phyloP scores from a whole-genome alignment of 2,329 filamentous ascomycete genomes.

The Erysiphe neolycopersici region DNA sequence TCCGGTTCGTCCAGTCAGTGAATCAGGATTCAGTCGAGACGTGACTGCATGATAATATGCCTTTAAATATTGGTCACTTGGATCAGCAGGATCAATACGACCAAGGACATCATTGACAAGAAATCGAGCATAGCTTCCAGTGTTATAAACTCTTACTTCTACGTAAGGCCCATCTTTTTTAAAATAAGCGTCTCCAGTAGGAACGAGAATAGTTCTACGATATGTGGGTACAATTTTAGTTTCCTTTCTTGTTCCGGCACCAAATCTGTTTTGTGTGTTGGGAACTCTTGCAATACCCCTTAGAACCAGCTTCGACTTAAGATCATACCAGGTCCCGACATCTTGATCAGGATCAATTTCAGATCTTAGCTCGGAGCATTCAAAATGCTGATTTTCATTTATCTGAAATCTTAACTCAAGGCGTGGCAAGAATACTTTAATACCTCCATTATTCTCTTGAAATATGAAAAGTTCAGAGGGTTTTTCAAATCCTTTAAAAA shows the following conservation, averaged over 20 bases:
- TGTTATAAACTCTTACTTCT: slow-evolving; percentile 14
- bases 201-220: slow-evolving; percentile 19
- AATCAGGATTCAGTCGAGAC: slow-evolving; percentile 21
- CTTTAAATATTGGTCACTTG: slow-evolving; percentile 2
- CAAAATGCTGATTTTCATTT: slow-evolving; percentile 17
- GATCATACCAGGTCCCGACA: slow-evolving; percentile 29
- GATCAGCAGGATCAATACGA: slow-evolving; percentile 20
- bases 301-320: slow-evolving; percentile 30
- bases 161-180: slow-evolving; percentile 18
- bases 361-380: slow-evolving; percentile 21
- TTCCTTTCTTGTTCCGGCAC: not conserved
- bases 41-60: slow-evolving; percentile 3
- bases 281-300: slow-evolving; percentile 16
- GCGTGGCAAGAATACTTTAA: slow-evolving; percentile 23
- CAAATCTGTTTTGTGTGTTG: not conserved
- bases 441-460: slow-evolving; percentile 11
- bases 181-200: slow-evolving; percentile 17
- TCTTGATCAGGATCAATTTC: slow-evolving; percentile 31
- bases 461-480: slow-evolving; percentile 18
- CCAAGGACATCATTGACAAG: slow-evolving; percentile 25
- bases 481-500: slow-evolving; percentile 25
- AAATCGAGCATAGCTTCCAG: slow-evolving; percentile 21
- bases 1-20: slow-evolving; percentile 29
- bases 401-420: slow-evolving; percentile 27
- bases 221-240: not conserved